These are phyloP conservation scores for Endotrypanum monterogeii DNA, from an alignment of 208 protist species.

Conservation along the genomic window DNA sequence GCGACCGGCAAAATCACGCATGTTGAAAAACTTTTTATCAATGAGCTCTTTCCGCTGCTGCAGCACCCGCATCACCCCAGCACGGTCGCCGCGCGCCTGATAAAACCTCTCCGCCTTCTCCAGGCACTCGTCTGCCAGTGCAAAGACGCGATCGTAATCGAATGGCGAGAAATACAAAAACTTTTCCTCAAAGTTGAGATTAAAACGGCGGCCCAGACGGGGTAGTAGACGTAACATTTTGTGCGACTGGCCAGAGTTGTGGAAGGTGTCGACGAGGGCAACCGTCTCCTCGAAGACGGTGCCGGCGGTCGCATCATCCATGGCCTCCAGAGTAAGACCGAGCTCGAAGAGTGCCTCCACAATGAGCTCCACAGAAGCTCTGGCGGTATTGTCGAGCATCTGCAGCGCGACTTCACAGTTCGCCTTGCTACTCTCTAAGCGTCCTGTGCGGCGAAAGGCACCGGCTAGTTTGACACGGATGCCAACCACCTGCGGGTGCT, in stretches of 20 bases:
- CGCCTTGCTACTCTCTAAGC: slow-evolving; percentile 61
- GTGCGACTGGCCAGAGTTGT: slow-evolving; percentile 85
- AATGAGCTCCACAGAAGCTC: slow-evolving; percentile 77
- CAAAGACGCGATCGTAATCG: slow-evolving; percentile 88
- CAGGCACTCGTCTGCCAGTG: slow-evolving; percentile 84
- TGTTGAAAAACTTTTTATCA: slow-evolving; percentile 91
- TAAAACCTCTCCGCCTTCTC: slow-evolving; percentile 71
- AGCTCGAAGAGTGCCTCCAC: slow-evolving; percentile 84
- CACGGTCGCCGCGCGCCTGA: slow-evolving; percentile 34
- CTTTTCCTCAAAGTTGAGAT: slow-evolving; percentile 88
- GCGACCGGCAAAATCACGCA: slow-evolving; percentile 87
- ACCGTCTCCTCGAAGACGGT: slow-evolving; percentile 78
- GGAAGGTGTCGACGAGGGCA: slow-evolving; percentile 64
- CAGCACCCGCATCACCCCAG: slow-evolving; percentile 74
- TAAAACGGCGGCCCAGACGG: slow-evolving; percentile 79
- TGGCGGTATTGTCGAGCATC: slow-evolving; percentile 58
- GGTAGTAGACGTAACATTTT: slow-evolving; percentile 86
- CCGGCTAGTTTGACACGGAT: slow-evolving; percentile 78
- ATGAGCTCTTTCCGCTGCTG: slow-evolving; percentile 81
- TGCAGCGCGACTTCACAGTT: slow-evolving; percentile 61
- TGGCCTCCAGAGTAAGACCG: slow-evolving; percentile 67
- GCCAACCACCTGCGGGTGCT: slow-evolving; percentile 69
- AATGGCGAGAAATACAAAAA: slow-evolving; percentile 91
- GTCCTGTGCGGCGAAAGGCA: slow-evolving; percentile 82
- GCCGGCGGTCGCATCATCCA: slow-evolving; percentile 45